Evolutionary conservation across 2,329 filamentous ascomycete species (phyloP).

Genomic region (Verticillium dahliae): DNA sequence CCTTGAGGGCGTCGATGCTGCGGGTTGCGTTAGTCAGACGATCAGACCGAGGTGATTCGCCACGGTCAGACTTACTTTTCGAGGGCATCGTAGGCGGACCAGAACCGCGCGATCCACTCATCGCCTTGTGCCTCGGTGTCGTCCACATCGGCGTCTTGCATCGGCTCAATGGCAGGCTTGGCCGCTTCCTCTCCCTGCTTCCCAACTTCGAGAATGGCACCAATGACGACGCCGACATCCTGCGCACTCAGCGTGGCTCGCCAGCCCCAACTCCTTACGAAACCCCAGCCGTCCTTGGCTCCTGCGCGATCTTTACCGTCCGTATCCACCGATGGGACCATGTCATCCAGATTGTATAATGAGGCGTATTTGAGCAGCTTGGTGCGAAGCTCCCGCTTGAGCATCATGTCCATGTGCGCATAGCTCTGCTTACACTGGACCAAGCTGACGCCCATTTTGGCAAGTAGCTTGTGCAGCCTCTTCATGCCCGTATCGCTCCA

Average conservation of each 20-base stretch:
- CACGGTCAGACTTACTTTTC: constrained; percentile 47
- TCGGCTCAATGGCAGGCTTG: constrained; percentile 20
- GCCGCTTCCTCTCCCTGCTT: constrained; percentile 39
- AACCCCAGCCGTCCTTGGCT: constrained; percentile 90
- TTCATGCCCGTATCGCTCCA: constrained; percentile 90
- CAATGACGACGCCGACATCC: constrained; percentile 88
- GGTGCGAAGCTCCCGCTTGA: constrained; percentile 80
- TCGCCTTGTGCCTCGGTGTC: constrained; percentile 48
- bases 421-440: constrained; percentile 94
- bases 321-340: constrained; percentile 74
- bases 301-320: constrained; percentile 63
- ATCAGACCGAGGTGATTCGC: neutral
- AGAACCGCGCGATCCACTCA: constrained; percentile 62
- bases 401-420: constrained; percentile 96
- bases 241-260: constrained; percentile 87
- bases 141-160: constrained; percentile 35
- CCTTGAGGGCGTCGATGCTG: constrained; percentile 70
- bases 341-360: constrained; percentile 86
- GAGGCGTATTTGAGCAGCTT: constrained; percentile 88
- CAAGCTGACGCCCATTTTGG: constrained; percentile 95
- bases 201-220: constrained; percentile 88
- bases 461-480: constrained; percentile 84
- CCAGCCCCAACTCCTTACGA: constrained; percentile 97
- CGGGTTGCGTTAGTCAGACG: constrained; percentile 34
- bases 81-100: constrained; percentile 66